Evolutionary conservation across 805 yeast species (phyloP).

Genomic region (Metahyphopichia silvanorum): DNA sequence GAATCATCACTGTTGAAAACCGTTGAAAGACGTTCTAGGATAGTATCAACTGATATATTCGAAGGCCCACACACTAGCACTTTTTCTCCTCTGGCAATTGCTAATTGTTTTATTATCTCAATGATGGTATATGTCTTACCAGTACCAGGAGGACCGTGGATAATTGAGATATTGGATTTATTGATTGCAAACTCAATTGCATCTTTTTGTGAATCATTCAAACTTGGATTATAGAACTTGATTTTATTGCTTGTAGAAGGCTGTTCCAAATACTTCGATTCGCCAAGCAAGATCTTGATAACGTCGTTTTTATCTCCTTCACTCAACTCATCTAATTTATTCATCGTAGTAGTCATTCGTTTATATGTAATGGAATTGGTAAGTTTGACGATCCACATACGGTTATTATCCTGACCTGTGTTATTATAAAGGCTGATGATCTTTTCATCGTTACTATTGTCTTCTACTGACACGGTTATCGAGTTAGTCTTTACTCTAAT

Average conservation of each 20-base stretch:
- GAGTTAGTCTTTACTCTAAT: conserved; percentile 46
- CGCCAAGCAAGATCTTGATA: conserved; percentile 48
- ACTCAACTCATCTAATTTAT: conserved; percentile 54
- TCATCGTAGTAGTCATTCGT: conserved; percentile 75
- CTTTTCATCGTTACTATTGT: conserved; percentile 45
- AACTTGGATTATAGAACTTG: conserved; percentile 36
- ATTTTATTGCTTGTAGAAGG: conserved; percentile 12
- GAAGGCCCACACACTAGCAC: conserved; percentile 93
- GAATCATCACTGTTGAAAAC: conserved; percentile 14
- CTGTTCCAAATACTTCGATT: conserved; percentile 24
- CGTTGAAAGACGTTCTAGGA: conserved; percentile 66
- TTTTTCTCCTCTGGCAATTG: conserved; percentile 41
- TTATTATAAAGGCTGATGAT: conserved; percentile 45
- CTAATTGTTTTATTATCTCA: conserved; percentile 74
- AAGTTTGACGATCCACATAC: conserved; percentile 67
- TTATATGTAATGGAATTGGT: conserved; percentile 70
- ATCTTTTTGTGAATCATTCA: conserved; percentile 67
- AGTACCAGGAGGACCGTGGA: conserved; percentile 84
- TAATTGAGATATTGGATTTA: conserved; percentile 52
- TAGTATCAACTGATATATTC: conserved; percentile 87
- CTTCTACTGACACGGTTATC: conserved; percentile 58
- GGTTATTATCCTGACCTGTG: conserved; percentile 30
- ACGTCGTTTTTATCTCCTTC: conserved; percentile 25
- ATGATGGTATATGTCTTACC: conserved; percentile 82
- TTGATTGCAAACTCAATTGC: conserved; percentile 69